phyloP scores from a whole-genome alignment of 2,329 filamentous ascomycete genomes.

The Fusarium ramigenum region DNA sequence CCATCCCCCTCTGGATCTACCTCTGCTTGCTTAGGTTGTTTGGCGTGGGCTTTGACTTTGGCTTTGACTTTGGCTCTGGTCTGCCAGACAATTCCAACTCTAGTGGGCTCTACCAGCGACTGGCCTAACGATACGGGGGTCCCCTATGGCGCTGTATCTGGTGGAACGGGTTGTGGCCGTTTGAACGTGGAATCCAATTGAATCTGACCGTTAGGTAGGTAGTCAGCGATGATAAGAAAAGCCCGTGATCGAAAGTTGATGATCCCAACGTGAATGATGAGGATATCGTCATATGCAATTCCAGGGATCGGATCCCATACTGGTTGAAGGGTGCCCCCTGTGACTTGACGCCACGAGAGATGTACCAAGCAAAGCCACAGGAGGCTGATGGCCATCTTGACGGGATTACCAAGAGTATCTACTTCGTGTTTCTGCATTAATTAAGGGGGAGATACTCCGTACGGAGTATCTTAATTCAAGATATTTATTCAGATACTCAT shows the following conservation, averaged over 20 bases:
- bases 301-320: slow-evolving; percentile 2
- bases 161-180: not conserved
- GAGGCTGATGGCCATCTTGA: slow-evolving; percentile 4
- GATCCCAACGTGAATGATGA: slow-evolving; percentile 6
- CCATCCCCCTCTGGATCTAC: slow-evolving; percentile 33
- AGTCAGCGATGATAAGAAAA: not conserved
- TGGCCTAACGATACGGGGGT: slow-evolving; percentile 18
- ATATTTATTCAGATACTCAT: not conserved
- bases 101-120: slow-evolving; percentile 28
- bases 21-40: not conserved
- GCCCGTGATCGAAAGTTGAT: not conserved
- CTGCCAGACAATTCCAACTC: slow-evolving; percentile 34
- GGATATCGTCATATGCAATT: slow-evolving; percentile 28
- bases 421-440: not conserved
- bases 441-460: not conserved
- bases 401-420: not conserved
- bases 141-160: slow-evolving; percentile 21
- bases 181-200: not conserved
- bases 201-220: not conserved
- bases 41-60: slow-evolving; percentile 1
- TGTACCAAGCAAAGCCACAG: slow-evolving; percentile 12
- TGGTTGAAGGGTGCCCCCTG: not conserved
- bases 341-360: slow-evolving; percentile 14
- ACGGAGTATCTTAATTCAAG: not conserved
- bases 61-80: not conserved